Percentiles rank a stretch among this genome's conserved stretches.
Conservation (phyloP, 371 early-diverging fungal species). For the Rhizopus sp. region DNA sequence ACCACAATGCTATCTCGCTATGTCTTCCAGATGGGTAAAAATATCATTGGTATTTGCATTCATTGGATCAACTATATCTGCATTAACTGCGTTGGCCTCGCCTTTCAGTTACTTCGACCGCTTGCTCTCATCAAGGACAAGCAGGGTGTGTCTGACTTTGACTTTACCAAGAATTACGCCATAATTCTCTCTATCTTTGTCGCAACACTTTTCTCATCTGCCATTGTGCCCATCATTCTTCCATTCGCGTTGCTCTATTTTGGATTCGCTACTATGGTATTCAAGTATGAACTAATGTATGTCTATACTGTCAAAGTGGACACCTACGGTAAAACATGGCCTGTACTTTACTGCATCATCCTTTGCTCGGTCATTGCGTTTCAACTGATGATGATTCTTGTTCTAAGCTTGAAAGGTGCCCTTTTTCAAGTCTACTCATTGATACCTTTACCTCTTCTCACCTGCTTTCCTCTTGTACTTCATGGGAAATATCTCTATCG, state of each 20-base stretch:
- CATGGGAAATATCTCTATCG: constrained; percentile 11
- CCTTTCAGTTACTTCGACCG: constrained; percentile 58
- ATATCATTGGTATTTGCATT: constrained; percentile 43
- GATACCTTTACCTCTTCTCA: constrained; percentile 69
- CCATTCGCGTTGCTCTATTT: constrained; percentile 72
- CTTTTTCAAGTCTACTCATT: constrained; percentile 51
- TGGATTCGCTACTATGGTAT: constrained; percentile 62
- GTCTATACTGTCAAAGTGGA: constrained; percentile 65
- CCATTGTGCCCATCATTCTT: constrained; percentile 73
- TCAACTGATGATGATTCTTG: constrained; percentile 70
- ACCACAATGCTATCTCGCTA: constrained; percentile 19
- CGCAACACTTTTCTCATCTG: constrained; percentile 71
- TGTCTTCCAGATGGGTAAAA: constrained; percentile 37
- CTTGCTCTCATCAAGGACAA: not conserved
- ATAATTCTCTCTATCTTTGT: constrained; percentile 66
- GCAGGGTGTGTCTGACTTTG: constrained; percentile 21
- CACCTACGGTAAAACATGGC: constrained; percentile 78
- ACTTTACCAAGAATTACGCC: constrained; percentile 49
- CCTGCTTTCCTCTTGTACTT: constrained; percentile 40
- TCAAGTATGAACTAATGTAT: constrained; percentile 69
- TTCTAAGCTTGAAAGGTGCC: constrained; percentile 52
- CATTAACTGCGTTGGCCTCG: constrained; percentile 51
- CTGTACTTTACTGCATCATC: constrained; percentile 69
- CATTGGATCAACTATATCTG: constrained; percentile 79
- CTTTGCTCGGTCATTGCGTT: constrained; percentile 63